Conservation (phyloP, 176 grass and related monocot species). For the Microstegium vimineum region DNA sequence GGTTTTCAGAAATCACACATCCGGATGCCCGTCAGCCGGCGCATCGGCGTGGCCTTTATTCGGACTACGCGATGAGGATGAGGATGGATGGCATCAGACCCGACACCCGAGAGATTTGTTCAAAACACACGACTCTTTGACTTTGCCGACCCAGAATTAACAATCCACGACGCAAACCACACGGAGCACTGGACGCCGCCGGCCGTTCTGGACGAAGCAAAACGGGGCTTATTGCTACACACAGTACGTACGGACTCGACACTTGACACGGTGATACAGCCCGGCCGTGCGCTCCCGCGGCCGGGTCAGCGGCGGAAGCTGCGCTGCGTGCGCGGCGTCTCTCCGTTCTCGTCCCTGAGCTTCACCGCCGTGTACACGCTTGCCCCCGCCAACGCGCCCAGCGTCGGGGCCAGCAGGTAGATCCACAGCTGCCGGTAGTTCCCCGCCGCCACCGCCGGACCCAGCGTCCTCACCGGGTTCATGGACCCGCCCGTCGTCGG, state of each 20-base stretch:
- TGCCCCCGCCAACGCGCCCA: slow-evolving; percentile 65
- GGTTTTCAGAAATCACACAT: neutral
- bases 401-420: slow-evolving; percentile 85
- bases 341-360: slow-evolving; percentile 65
- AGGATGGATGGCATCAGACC: neutral
- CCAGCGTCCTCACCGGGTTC: slow-evolving; percentile 95
- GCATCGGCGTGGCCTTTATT: slow-evolving; percentile 19
- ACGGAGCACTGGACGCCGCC: too few species aligned
- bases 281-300: too few species aligned
- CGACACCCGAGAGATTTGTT: neutral
- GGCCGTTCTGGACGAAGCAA: slow-evolving; percentile 50
- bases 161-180: neutral
- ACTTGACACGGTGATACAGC: neutral
- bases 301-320: slow-evolving; percentile 77
- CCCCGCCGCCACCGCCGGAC: slow-evolving; percentile 82
- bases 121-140: neutral
- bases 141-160: neutral
- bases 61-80: too few species aligned
- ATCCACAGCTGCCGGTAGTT: slow-evolving; percentile 96
- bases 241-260: too few species aligned
- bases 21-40: slow-evolving; percentile 13
- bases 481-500: slow-evolving; percentile 90
- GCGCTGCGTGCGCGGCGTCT: slow-evolving; percentile 50
- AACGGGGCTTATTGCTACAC: slow-evolving; percentile 29
- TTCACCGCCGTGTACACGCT: slow-evolving; percentile 77